A percentile compares a stretch with the other conserved stretches of the same genome.
Conservation (phyloP, 2,329 filamentous ascomycete species). For the Epichloe baconii region DNA sequence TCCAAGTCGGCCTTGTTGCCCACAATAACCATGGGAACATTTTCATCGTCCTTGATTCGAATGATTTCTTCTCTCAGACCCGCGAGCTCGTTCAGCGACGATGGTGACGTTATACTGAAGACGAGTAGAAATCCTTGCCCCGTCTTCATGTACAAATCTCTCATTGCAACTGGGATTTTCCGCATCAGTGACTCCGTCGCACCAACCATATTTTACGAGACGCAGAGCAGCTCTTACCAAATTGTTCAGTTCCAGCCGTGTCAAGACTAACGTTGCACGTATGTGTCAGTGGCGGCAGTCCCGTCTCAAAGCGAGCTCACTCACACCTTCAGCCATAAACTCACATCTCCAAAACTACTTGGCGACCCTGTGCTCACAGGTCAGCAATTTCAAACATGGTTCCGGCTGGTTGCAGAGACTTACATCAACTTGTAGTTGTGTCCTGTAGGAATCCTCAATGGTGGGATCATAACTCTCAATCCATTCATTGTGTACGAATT, state of each 20-base stretch:
- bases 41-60: conserved; percentile 79
- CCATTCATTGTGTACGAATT: conserved; percentile 91
- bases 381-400: not conserved
- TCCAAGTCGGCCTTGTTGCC: conserved; percentile 87
- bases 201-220: not conserved
- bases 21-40: conserved; percentile 76
- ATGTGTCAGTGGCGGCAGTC: conserved; percentile 11
- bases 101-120: conserved; percentile 78
- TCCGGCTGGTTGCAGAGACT: conserved; percentile 25
- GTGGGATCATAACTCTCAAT: conserved; percentile 78
- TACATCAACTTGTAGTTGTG: conserved; percentile 71
- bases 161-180: conserved; percentile 40
- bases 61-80: conserved; percentile 80
- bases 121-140: conserved; percentile 85
- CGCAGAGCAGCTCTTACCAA: conserved; percentile 46
- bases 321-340: conserved; percentile 17
- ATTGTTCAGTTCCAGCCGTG: conserved; percentile 84
- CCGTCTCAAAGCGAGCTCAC: conserved; percentile 1
- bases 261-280: conserved; percentile 42
- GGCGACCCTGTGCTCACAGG: conserved; percentile 49
- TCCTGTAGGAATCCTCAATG: conserved; percentile 66
- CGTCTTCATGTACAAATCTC: conserved; percentile 86
- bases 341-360: conserved; percentile 83
- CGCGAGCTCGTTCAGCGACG: conserved; percentile 70
- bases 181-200: not conserved